Percentiles rank a stretch among this genome's conserved stretches.
phyloP scores from a whole-genome alignment of 2,329 filamentous ascomycete species.

The Pyricularia pennisetigena region DNA sequence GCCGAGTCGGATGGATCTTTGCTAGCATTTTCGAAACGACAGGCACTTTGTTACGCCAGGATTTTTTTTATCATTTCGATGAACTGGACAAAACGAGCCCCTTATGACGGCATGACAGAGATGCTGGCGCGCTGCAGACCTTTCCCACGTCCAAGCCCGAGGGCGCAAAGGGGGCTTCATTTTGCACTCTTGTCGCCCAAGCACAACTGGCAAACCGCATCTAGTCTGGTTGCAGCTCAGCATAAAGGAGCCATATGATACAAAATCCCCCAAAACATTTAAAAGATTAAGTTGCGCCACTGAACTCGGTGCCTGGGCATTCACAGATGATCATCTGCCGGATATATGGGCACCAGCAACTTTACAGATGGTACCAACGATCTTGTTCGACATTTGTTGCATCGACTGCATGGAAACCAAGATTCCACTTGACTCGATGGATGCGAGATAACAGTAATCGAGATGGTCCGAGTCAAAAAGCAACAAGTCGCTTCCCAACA shows the following conservation, averaged over 20 bases:
- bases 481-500: neutral
- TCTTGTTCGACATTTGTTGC: neutral
- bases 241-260: neutral
- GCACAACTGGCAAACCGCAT: neutral
- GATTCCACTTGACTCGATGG: neutral
- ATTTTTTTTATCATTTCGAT: neutral
- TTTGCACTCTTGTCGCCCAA: neutral
- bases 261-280: neutral
- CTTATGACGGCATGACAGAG: neutral
- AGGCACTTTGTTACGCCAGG: neutral
- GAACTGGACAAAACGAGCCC: neutral
- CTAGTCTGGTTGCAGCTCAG: neutral
- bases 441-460: neutral
- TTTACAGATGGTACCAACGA: neutral
- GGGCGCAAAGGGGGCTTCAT: neutral
- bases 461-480: neutral
- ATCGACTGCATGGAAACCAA: neutral
- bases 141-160: neutral
- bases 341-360: neutral
- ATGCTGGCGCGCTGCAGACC: neutral
- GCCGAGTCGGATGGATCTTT: neutral
- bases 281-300: neutral
- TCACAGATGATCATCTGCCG: neutral
- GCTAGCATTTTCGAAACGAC: neutral
- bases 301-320: neutral